Evolutionary conservation across 805 yeast genomes (phyloP).

Genomic region (Yamadazyma paraphyllophila): DNA sequence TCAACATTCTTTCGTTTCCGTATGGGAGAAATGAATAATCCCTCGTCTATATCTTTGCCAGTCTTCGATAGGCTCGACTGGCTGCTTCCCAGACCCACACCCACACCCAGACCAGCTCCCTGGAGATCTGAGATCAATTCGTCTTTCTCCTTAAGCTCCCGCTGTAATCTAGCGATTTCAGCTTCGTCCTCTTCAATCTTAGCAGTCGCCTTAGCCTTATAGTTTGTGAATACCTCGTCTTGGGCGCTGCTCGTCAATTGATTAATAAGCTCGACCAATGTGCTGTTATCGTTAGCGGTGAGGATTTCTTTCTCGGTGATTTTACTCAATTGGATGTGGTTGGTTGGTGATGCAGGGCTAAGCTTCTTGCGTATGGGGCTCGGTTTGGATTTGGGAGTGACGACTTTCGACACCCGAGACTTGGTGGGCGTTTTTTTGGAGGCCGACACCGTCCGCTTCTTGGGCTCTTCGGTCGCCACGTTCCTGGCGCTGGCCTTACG

Average conservation of each 20-base stretch:
- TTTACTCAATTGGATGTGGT: conserved; percentile 2
- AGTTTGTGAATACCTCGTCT: conserved; percentile 29
- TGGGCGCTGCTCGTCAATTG: conserved; percentile 30
- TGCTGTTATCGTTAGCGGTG: conserved; percentile 22
- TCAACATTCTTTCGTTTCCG: conserved; percentile 13
- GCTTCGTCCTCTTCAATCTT: conserved; percentile 19
- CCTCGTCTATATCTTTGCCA: neutral
- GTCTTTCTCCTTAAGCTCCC: conserved; percentile 27
- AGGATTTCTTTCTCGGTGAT: conserved; percentile 33
- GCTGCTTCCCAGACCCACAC: neutral
- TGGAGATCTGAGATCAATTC: conserved; percentile 25
- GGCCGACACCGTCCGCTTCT: neutral
- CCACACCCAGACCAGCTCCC: too few species aligned
- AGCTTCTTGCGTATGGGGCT: neutral
- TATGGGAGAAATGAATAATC: conserved; percentile 14
- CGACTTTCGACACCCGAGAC: neutral
- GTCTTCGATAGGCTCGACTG: neutral
- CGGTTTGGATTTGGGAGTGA: neutral
- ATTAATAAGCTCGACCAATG: conserved; percentile 30
- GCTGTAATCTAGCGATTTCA: conserved; percentile 24
- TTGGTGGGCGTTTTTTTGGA: conserved; percentile 10
- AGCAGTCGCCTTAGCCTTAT: conserved; percentile 18
- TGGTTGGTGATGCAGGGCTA: neutral
- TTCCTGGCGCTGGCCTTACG: conserved; percentile 1
- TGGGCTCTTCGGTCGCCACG: neutral